Conservation (phyloP, 192 early-diverging fungal species). For the Entrophospora sp. region DNA sequence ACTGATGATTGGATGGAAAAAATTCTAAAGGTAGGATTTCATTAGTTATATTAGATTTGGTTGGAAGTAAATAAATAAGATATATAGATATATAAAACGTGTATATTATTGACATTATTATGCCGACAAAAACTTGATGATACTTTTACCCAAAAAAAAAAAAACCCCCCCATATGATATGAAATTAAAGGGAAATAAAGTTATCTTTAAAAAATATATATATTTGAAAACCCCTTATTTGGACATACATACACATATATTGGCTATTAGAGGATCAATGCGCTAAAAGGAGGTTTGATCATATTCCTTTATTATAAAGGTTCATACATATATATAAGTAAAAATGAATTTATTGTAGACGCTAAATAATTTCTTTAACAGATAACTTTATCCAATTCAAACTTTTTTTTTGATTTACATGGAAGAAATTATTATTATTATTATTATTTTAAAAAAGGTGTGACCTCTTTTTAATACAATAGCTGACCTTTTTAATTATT, state of each 20-base stretch:
- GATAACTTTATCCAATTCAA: neutral
- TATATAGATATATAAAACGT: neutral
- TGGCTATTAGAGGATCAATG: neutral
- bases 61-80: neutral
- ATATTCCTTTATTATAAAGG: neutral
- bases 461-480: conserved; percentile 1
- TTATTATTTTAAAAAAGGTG: neutral
- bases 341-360: neutral
- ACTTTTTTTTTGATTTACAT: no score
- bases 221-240: neutral
- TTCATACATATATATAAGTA: neutral
- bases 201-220: neutral
- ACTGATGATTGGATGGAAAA: conserved; percentile 57
- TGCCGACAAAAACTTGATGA: conserved; percentile 24
- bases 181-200: conserved; percentile 16
- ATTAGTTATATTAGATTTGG: neutral
- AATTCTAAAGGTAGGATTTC: conserved; percentile 44
- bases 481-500: neutral
- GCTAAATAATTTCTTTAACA: neutral
- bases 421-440: neutral
- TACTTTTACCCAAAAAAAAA: conserved; percentile 25
- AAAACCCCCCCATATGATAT: no score
- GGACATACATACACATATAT: neutral
- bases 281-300: conserved; percentile 12
- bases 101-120: no score